Percentiles rank a stretch among this genome's conserved stretches.
Evolutionary conservation across 768 basidiomycete species (phyloP).

Genomic region (Mycena belliarum): DNA sequence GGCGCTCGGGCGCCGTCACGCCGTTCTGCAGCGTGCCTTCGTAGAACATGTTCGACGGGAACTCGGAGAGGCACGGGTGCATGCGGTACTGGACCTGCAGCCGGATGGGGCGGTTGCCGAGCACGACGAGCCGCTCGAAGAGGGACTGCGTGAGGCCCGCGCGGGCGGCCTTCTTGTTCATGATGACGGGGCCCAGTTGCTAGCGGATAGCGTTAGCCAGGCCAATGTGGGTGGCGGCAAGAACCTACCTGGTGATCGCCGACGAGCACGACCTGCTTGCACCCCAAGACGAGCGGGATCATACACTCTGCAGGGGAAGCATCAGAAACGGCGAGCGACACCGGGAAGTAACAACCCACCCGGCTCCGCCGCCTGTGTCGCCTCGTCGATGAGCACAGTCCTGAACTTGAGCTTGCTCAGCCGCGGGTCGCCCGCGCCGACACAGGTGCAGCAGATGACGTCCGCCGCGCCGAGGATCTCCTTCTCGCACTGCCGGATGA

Average conservation of each 20-base stretch:
- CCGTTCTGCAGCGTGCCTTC: slow-evolving; percentile 99
- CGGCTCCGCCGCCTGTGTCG: slow-evolving; percentile 96
- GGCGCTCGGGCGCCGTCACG: slow-evolving; percentile 95
- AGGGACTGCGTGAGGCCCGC: slow-evolving; percentile 97
- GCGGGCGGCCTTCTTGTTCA: slow-evolving; percentile 99
- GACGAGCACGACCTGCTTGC: slow-evolving; percentile 97
- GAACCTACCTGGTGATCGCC: slow-evolving; percentile 77
- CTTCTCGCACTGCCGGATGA: slow-evolving; percentile 95
- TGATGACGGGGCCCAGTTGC: slow-evolving; percentile 98
- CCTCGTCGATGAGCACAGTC: slow-evolving; percentile 97
- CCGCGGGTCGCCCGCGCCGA: slow-evolving; percentile 95
- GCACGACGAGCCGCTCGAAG: slow-evolving; percentile 94
- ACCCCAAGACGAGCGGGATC: slow-evolving; percentile 97
- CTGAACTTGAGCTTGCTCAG: slow-evolving; percentile 97
- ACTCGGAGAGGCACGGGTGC: slow-evolving; percentile 99
- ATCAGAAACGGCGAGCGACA: slow-evolving; percentile 16
- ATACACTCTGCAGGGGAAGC: slow-evolving; percentile 83
- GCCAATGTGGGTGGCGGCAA: slow-evolving; percentile 20
- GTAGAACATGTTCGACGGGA: slow-evolving; percentile 99
- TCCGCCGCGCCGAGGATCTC: slow-evolving; percentile 95
- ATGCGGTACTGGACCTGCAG: slow-evolving; percentile 99
- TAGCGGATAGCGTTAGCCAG: slow-evolving; percentile 28
- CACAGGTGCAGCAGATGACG: slow-evolving; percentile 98
- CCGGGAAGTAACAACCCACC: slow-evolving; percentile 48
- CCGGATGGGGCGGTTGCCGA: slow-evolving; percentile 95